A percentile compares a stretch with the other conserved stretches of the same genome.
Evolutionary conservation across 495 filamentous ascomycete species (phyloP).

Genomic region (Schizothecium vesticola): DNA sequence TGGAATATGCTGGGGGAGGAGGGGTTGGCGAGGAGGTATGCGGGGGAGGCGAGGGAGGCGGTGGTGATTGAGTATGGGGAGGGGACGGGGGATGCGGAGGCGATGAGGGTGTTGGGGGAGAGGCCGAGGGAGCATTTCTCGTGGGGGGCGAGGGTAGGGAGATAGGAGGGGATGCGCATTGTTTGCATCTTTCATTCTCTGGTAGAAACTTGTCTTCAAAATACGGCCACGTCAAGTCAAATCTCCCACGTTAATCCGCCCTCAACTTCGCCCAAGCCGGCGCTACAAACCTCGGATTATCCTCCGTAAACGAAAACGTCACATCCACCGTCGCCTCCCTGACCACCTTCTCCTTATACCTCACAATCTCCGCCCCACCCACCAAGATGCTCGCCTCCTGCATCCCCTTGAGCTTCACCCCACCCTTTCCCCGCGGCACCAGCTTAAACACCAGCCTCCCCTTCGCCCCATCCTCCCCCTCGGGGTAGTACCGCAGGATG

Average conservation of each 20-base stretch:
- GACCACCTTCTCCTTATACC: no score
- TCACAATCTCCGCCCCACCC: not conserved
- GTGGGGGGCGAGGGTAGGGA: constrained; percentile 14
- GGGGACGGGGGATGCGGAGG: constrained; percentile 16
- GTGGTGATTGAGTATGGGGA: constrained; percentile 24
- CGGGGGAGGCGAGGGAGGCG: constrained; percentile 21
- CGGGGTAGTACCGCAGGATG: not conserved
- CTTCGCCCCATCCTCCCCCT: not conserved
- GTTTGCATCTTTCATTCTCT: no score
- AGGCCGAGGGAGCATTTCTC: constrained; percentile 21
- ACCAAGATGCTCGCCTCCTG: not conserved
- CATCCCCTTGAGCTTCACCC: not conserved
- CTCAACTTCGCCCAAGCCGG: no score
- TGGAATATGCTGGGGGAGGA: constrained; percentile 27
- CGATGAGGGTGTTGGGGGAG: constrained; percentile 18
- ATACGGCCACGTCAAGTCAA: no score
- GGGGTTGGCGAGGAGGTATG: constrained; percentile 9
- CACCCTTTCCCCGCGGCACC: not conserved
- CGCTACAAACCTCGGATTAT: no score
- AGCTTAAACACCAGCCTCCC: not conserved
- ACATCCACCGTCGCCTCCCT: no score
- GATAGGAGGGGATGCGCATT: not conserved
- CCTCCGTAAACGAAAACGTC: no score
- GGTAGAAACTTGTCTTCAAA: no score
- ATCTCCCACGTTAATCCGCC: no score